phyloP scores from a whole-genome alignment of 2,329 filamentous ascomycete species.

The Reticulascus tulasneorum region DNA sequence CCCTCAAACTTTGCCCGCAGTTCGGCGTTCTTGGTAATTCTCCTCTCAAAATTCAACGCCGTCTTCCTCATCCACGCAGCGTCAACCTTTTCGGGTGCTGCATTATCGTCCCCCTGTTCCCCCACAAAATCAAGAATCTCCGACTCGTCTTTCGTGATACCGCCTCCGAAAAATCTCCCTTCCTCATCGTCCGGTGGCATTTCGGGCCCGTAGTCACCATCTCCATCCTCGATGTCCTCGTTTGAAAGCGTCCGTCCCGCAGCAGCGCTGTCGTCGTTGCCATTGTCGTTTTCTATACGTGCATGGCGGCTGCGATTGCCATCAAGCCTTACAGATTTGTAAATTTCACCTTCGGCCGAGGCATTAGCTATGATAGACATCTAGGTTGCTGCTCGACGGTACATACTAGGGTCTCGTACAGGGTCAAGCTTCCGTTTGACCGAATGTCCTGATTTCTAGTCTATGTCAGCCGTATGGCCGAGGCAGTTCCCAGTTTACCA shows the following conservation, averaged over 20 bases:
- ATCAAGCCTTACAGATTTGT: conserved; percentile 58
- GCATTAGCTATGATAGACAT: conserved; percentile 2
- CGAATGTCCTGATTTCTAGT: conserved; percentile 38
- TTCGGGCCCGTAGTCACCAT: conserved; percentile 21
- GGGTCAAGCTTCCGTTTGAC: conserved; percentile 63
- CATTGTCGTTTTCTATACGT: conserved; percentile 38
- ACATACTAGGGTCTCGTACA: conserved; percentile 58
- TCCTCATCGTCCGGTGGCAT: conserved; percentile 70
- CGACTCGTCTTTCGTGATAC: conserved; percentile 75
- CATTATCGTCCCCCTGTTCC: conserved; percentile 29
- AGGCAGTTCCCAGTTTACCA: conserved; percentile 17
- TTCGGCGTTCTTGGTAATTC: conserved; percentile 86
- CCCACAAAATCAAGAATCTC: conserved; percentile 88
- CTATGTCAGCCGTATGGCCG: conserved; percentile 20
- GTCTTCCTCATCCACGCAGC: conserved; percentile 76
- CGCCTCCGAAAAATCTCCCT: conserved; percentile 92
- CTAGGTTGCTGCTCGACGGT: too few relatives aligned
- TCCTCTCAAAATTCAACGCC: conserved; percentile 81
- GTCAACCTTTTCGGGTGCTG: conserved; percentile 72
- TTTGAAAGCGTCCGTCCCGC: conserved; percentile 47
- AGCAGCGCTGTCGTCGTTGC: conserved; percentile 42
- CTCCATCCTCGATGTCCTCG: conserved; percentile 41
- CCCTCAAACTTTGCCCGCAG: conserved; percentile 79
- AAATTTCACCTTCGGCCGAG: conserved; percentile 48
- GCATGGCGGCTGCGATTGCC: conserved; percentile 39